These are phyloP conservation scores for Quillaja saponaria DNA, from an alignment of 306 rosid genomes.

Conservation along the genomic window DNA sequence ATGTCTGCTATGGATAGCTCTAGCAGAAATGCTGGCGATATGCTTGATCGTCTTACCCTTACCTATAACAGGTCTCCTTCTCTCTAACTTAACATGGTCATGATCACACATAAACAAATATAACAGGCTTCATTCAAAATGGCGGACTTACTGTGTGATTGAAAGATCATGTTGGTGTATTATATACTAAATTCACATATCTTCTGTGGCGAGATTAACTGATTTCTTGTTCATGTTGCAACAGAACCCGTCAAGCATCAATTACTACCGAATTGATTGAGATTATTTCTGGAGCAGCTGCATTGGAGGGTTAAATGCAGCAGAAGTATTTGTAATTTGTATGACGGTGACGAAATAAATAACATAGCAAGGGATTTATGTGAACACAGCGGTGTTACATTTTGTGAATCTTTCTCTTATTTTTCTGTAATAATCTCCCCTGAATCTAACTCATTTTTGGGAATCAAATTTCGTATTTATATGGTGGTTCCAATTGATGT, in stretches of 20 bases:
- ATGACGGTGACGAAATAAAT: conserved; percentile 47
- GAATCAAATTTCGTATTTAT: conserved; percentile 27
- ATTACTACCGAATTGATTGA: conserved; percentile 97
- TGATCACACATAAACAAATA: not conserved
- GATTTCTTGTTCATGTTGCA: conserved; percentile 36
- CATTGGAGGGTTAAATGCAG: conserved; percentile 60
- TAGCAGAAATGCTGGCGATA: conserved; percentile 98
- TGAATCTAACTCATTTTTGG: conserved; percentile 36
- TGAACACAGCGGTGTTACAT: conserved; percentile 44
- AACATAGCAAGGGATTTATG: conserved; percentile 33
- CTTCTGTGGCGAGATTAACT: conserved; percentile 17
- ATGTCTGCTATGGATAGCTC: conserved; percentile 99
- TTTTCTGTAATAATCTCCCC: conserved; percentile 56
- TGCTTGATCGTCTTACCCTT: conserved; percentile 99
- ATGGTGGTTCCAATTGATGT: conserved; percentile 32
- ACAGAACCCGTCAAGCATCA: conserved; percentile 98
- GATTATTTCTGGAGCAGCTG: conserved; percentile 98
- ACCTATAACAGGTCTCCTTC: conserved; percentile 77
- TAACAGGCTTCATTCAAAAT: too few relatives aligned
- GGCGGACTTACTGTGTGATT: not conserved
- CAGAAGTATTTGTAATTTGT: conserved; percentile 28
- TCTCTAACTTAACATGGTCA: conserved; percentile 27
- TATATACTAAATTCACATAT: not conserved
- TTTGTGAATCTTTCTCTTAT: conserved; percentile 29
- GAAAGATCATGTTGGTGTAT: not conserved